phyloP scores from a whole-genome alignment of 2,329 filamentous ascomycete genomes.

The Rosellinia necatrix region DNA sequence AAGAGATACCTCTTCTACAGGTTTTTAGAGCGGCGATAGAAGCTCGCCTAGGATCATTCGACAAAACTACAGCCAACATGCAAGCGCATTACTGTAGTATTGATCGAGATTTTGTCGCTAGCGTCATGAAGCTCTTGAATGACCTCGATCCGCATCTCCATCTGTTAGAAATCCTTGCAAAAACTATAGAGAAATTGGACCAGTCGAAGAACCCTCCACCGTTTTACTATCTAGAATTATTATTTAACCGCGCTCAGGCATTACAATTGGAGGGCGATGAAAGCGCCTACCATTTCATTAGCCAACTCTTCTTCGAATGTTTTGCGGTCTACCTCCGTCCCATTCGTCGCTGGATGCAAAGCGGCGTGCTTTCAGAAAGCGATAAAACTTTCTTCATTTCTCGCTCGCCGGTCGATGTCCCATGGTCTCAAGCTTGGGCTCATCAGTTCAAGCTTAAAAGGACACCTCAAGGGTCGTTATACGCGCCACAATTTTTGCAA shows the following conservation, averaged over 20 bases:
- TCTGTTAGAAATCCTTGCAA: conserved; percentile 64
- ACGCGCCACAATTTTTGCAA: conserved; percentile 76
- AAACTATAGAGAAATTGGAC: conserved; percentile 63
- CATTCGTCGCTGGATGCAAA: conserved; percentile 82
- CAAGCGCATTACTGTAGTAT: conserved; percentile 65
- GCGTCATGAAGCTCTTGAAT: conserved; percentile 64
- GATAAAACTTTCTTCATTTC: conserved; percentile 79
- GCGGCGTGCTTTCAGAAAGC: conserved; percentile 67
- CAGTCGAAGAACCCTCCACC: conserved; percentile 54
- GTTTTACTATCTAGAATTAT: conserved; percentile 77
- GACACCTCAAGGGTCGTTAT: conserved; percentile 62
- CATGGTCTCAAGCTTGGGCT: conserved; percentile 74
- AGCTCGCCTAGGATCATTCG: conserved; percentile 60
- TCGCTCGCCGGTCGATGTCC: conserved; percentile 58
- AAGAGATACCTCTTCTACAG: conserved; percentile 66
- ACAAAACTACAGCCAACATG: conserved; percentile 60
- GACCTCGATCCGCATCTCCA: conserved; percentile 59
- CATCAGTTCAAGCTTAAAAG: conserved; percentile 71
- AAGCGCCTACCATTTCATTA: conserved; percentile 65
- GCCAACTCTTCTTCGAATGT: conserved; percentile 76
- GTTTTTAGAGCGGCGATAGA: conserved; percentile 70
- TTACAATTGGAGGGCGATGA: conserved; percentile 72
- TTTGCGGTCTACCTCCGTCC: conserved; percentile 82
- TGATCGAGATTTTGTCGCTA: conserved; percentile 61
- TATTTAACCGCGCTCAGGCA: conserved; percentile 72